Evolutionary conservation across 73 alveolate genomes (phyloP), one percentile per base, ranked within the genome.

Genomic region (Blepharisma stoltei): DNA sequence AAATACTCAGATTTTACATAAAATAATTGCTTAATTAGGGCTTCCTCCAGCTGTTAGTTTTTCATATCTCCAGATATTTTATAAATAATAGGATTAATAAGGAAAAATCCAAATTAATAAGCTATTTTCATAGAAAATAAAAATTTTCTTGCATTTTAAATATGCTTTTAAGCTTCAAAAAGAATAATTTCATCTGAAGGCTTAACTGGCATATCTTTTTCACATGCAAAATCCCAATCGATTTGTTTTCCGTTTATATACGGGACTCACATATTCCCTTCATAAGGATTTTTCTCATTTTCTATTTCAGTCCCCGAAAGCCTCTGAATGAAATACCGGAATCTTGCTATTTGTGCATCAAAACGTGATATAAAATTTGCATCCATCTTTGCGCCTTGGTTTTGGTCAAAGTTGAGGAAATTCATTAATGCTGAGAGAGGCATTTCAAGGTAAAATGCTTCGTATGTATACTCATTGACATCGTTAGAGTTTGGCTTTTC

Each of bases 201-300:
- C 46, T 25, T 60, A 23, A 86, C 81, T 1, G 78, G 45, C 27
- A 81, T 45, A 43, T 86, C 86, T 60, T 83, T 55, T 21, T 86
- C 85, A 54, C 93, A 86, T 3, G 70, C 23, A 44, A 9, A 77
- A 45, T 69, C 49, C 93, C 93, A 86, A 47, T 86, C 90, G 21
- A 53, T 78, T 38, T 80, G 55, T 65, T 76, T 71, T 43, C 60
- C 71, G 44, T 86, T 86, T 5, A 86, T 76, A 68, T 86, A 86
- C 6, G 82, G 82, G 18, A 77, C 87, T 90, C 93, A 86, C 49
- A 80, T 73, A 43, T 76, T 54, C 18, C 90, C 93, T 43, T 60
- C 48, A 20, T 27, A 49, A 60, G 93, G 93, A 55, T 55, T 47
- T 6, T 86, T 84, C 65, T 86, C 93, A 67, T 83, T 86, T 73